phyloP scores from a whole-genome alignment of 495 filamentous ascomycete species.

The Aspergillus cristatus region DNA sequence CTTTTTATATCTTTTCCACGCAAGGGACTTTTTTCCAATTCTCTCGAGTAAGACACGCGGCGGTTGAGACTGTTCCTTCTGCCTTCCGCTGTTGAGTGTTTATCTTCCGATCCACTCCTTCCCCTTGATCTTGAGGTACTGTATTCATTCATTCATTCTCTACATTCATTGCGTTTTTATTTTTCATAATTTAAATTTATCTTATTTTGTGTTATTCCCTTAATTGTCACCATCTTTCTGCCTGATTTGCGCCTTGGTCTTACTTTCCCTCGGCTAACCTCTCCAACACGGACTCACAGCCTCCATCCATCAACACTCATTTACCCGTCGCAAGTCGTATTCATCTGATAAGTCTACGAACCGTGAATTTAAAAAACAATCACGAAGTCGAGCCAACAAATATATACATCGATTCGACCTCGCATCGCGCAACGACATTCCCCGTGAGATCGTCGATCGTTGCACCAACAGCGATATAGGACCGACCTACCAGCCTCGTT shows the following conservation, averaged over 20 bases:
- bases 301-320: neutral
- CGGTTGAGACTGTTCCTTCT: slow-evolving; percentile 2
- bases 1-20: slow-evolving; percentile 12
- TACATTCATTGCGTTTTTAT: neutral
- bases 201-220: neutral
- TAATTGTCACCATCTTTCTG: neutral
- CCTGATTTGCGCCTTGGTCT: neutral
- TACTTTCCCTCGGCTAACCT: neutral
- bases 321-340: no score
- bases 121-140: neutral
- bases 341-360: no score
- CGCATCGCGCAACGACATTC: neutral
- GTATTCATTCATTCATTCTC: neutral
- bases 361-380: no score
- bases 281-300: neutral
- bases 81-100: slow-evolving; percentile 3
- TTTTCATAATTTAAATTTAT: slow-evolving; percentile 1
- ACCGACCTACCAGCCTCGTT: neutral
- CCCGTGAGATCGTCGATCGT: slow-evolving; percentile 1
- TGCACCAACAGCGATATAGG: slow-evolving; percentile 2
- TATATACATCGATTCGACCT: neutral
- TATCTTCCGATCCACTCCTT: neutral
- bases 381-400: no score
- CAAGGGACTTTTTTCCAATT: slow-evolving; percentile 15
- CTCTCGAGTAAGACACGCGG: slow-evolving; percentile 3